Evolutionary conservation across 2,329 filamentous ascomycete species (phyloP).

Genomic region (Atkinsonella texensis): DNA sequence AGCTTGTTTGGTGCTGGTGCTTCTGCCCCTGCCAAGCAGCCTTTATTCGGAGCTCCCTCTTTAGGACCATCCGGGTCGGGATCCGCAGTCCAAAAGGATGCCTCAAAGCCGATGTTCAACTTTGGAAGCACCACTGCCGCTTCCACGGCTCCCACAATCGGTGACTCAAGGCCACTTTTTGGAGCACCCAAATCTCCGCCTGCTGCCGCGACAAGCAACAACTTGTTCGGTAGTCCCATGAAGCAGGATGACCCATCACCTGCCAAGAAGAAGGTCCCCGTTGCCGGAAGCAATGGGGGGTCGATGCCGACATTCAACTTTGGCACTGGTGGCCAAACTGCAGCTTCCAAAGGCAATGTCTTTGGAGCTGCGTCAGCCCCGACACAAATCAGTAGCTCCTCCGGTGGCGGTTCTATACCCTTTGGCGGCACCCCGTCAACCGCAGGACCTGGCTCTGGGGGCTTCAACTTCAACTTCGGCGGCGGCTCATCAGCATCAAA

Average conservation of each 20-base stretch:
- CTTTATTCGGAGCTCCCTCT: slow-evolving; percentile 5
- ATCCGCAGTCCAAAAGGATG: slow-evolving; percentile 1
- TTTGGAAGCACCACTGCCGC: slow-evolving; percentile 19
- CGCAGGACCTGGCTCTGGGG: slow-evolving; percentile 12
- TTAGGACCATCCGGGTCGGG: slow-evolving; percentile 13
- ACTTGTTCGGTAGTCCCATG: slow-evolving; percentile 31
- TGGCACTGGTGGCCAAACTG: slow-evolving; percentile 9
- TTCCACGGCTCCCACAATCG: slow-evolving; percentile 17
- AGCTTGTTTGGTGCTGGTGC: slow-evolving; percentile 5
- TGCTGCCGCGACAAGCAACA: slow-evolving; percentile 13
- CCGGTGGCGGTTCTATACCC: slow-evolving; percentile 19
- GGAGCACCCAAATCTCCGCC: slow-evolving; percentile 23
- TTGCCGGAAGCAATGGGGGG: slow-evolving; percentile 13
- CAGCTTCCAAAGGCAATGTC: slow-evolving; percentile 23
- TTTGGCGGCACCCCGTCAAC: slow-evolving; percentile 24
- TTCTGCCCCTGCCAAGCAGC: slow-evolving; percentile 11
- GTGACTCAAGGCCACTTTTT: slow-evolving; percentile 25
- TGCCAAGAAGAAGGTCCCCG: slow-evolving; percentile 24
- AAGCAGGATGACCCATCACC: slow-evolving; percentile 30
- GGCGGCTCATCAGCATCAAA: slow-evolving; percentile 7
- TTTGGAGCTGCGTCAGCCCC: slow-evolving; percentile 21
- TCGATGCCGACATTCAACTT: slow-evolving; percentile 25
- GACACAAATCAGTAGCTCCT: slow-evolving; percentile 9
- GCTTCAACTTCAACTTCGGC: slow-evolving; percentile 22
- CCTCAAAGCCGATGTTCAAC: slow-evolving; percentile 20